Evolutionary conservation across 2,329 filamentous ascomycete species (phyloP).

Genomic region (Shiraia bambusicola): DNA sequence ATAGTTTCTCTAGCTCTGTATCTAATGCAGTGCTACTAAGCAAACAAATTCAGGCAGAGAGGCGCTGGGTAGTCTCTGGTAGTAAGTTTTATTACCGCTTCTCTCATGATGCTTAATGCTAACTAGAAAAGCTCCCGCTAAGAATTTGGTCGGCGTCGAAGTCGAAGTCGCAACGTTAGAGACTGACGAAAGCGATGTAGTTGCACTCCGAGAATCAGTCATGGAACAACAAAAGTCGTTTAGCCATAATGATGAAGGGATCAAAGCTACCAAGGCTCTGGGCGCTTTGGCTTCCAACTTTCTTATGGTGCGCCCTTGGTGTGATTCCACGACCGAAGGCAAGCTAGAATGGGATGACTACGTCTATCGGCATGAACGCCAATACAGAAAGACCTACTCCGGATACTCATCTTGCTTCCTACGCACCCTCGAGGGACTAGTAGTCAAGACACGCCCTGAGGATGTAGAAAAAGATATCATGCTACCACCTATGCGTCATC

Average conservation of each 20-base stretch:
- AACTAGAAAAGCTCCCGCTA: slow-evolving; percentile 63
- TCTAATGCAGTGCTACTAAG: slow-evolving; percentile 61
- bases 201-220: slow-evolving; percentile 26
- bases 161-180: slow-evolving; percentile 52
- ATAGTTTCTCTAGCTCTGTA: slow-evolving; percentile 71
- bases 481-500: slow-evolving; percentile 73
- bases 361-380: slow-evolving; percentile 56
- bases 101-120: slow-evolving; percentile 1
- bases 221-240: slow-evolving; percentile 47
- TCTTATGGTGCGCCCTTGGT: slow-evolving; percentile 77
- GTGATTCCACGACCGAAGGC: slow-evolving; percentile 60
- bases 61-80: slow-evolving; percentile 86
- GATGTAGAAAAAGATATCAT: slow-evolving; percentile 66
- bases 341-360: slow-evolving; percentile 74
- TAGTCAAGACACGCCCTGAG: slow-evolving; percentile 75
- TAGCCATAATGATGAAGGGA: slow-evolving; percentile 38
- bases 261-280: slow-evolving; percentile 59
- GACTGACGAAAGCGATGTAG: slow-evolving; percentile 33
- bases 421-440: slow-evolving; percentile 72
- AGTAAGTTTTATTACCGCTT: slow-evolving; percentile 51
- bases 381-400: slow-evolving; percentile 57
- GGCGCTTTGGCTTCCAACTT: slow-evolving; percentile 68
- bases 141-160: slow-evolving; percentile 76
- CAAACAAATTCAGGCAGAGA: slow-evolving; percentile 60
- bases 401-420: slow-evolving; percentile 61